Evolutionary conservation across 2,329 filamentous ascomycete genomes (phyloP), one percentile per base, ranked within the genome.

Genomic region (Exophiala bonariae): DNA sequence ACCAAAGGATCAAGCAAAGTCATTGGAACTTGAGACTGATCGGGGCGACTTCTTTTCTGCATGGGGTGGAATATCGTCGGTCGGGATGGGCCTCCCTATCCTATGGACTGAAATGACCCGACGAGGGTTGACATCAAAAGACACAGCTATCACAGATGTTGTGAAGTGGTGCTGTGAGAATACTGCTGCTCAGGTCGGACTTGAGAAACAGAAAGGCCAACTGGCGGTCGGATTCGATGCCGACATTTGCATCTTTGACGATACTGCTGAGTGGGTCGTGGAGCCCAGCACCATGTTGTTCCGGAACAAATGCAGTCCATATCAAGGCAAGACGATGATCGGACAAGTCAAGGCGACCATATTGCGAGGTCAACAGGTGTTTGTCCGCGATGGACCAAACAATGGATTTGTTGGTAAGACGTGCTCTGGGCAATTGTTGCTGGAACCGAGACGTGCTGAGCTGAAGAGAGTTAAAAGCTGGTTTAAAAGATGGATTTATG

Each of bases 1-100:
- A 50, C 65, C 40, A 50, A 63, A 43, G 44, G 50, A 44, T 18
- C 40, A 23, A 9, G 49, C 58, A 50, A 52, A 43, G 30, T 28
- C 47, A 8, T 36, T 55, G 20, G 51, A 68, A 18, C 59, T 63
- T 34, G 67, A 70, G 13, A 59, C 61, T 5, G 64, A 72, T 14
- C 62, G 67, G 9, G 93, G 93, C 30, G 89, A 97, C 71, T 97
- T 99, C 77, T 93, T 97, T 71, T 83, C 86, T 3, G 91, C 91
- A 1, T 99, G 93, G 93, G 93, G 93, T 44, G 93, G 93, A 11
- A 96, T 99, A 62, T 92, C 88, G 3, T 93, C 87, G 3, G 92
- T 99, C 14, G 93, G 93, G 0, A 80, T 99, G 1, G 93, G 93
- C 1, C 78, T 99, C 3, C 89, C 89, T 3, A 96, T 99, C 56